A percentile compares a stretch with the other conserved stretches of the same genome.
Conservation (phyloP, 345 rosid species). For the Microcos paniculata region DNA sequence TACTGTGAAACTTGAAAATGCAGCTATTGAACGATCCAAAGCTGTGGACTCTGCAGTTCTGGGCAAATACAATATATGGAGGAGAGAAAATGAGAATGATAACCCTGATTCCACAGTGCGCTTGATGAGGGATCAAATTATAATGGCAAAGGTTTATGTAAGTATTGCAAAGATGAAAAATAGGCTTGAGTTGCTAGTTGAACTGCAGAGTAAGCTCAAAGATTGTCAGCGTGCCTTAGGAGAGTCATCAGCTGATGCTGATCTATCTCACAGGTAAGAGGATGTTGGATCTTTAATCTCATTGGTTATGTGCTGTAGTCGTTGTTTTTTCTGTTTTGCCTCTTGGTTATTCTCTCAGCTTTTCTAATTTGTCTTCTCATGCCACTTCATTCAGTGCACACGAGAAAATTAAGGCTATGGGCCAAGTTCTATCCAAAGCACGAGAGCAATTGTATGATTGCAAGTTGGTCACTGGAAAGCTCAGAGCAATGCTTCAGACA, state of each 20-base stretch:
- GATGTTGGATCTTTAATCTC: neutral
- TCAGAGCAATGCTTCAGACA: conserved; percentile 96
- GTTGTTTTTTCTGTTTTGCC: neutral
- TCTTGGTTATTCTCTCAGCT: conserved; percentile 17
- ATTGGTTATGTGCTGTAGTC: conserved; percentile 7
- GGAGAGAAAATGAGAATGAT: conserved; percentile 87
- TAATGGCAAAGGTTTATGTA: conserved; percentile 89
- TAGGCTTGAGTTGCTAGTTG: conserved; percentile 64
- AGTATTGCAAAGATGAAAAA: conserved; percentile 79
- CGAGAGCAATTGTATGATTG: conserved; percentile 87
- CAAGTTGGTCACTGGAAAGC: conserved; percentile 90
- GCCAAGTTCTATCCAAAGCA: conserved; percentile 81
- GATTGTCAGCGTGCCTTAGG: conserved; percentile 82
- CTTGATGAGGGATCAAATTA: conserved; percentile 90
- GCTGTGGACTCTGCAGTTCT: conserved; percentile 93
- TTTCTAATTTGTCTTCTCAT: conserved; percentile 7
- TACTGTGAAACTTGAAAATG: conserved; percentile 77
- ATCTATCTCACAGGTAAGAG: conserved; percentile 71
- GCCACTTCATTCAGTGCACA: conserved; percentile 52
- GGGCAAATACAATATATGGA: conserved; percentile 96
- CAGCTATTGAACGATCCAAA: conserved; percentile 92
- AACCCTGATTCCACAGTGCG: conserved; percentile 85
- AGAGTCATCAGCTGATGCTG: conserved; percentile 78
- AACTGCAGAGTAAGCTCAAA: conserved; percentile 74
- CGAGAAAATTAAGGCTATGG: conserved; percentile 86